Conservation (phyloP, 163 green algal genomes). For the Scenedesmus sp. region DNA sequence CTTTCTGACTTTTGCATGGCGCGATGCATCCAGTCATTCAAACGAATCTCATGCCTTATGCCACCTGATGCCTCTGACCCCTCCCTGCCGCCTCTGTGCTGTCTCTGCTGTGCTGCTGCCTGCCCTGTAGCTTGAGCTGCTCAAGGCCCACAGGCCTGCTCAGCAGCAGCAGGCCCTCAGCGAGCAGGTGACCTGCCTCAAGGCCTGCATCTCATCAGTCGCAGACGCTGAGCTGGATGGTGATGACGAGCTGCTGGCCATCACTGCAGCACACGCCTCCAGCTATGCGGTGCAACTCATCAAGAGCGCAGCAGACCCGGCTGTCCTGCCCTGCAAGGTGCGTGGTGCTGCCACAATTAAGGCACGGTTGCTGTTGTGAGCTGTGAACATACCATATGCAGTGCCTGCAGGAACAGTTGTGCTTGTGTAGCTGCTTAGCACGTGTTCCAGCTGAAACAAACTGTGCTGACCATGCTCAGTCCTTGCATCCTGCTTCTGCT, state of each 20-base stretch:
- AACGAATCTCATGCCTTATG: background rate
- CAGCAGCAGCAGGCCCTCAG: conserved; percentile 11
- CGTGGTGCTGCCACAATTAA: background rate
- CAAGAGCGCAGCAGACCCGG: conserved; percentile 47
- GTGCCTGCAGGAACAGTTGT: background rate
- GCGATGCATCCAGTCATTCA: background rate
- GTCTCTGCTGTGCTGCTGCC: background rate
- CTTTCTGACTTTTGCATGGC: background rate
- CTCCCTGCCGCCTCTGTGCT: background rate
- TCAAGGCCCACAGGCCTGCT: conserved; percentile 2
- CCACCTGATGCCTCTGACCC: background rate
- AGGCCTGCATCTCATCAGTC: conserved; percentile 49
- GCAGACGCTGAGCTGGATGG: conserved; percentile 65
- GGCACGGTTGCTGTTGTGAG: background rate
- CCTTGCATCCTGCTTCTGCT: background rate
- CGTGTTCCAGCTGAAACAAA: background rate
- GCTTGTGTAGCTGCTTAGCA: background rate
- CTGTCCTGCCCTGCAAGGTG: conserved; percentile 51
- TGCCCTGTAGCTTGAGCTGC: conserved; percentile 12
- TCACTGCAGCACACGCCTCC: conserved; percentile 58
- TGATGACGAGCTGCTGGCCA: conserved; percentile 43
- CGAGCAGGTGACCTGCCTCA: conserved; percentile 39
- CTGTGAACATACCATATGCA: background rate
- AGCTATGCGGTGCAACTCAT: conserved; percentile 57
- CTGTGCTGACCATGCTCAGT: background rate